A percentile compares a stretch with the other conserved stretches of the same genome.
phyloP scores from a whole-genome alignment of 345 rosid genomes.

The Rubroshorea leprosula region DNA sequence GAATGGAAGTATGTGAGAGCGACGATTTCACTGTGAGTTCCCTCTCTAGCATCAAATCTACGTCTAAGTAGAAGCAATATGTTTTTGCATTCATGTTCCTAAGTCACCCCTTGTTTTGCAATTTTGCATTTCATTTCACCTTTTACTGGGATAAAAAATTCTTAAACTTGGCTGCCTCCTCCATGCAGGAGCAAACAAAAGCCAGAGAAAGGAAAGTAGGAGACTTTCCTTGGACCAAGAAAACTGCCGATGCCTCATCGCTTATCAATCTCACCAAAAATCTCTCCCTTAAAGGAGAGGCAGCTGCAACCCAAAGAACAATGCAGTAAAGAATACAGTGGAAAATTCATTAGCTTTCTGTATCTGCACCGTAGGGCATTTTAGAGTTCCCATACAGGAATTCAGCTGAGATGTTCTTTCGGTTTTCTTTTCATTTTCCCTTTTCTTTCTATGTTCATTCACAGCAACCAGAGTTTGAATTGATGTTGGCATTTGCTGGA shows the following conservation, averaged over 20 bases:
- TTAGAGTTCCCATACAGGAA: too few species aligned
- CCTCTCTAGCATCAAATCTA: background rate
- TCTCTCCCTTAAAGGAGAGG: constrained; percentile 40
- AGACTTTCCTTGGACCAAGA: constrained; percentile 19
- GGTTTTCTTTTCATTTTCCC: too few species aligned
- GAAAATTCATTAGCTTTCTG: constrained; percentile 14
- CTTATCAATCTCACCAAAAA: constrained; percentile 46
- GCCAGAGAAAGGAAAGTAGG: constrained; percentile 23
- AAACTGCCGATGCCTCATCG: constrained; percentile 26
- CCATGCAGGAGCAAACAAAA: constrained; percentile 28
- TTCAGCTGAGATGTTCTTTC: too few species aligned
- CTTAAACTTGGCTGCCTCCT: background rate
- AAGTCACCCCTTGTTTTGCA: too few species aligned
- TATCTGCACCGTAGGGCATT: constrained; percentile 19
- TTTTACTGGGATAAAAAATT: background rate
- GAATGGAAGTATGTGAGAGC: constrained; percentile 31
- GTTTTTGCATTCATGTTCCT: too few species aligned
- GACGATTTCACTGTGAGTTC: constrained; percentile 40
- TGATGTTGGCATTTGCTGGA: too few species aligned
- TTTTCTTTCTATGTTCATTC: too few species aligned
- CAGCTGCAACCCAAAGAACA: constrained; percentile 23
- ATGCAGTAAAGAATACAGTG: constrained; percentile 20
- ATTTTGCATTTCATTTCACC: too few species aligned
- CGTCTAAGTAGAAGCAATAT: too few species aligned
- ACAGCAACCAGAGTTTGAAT: too few species aligned